Base-by-base conservation (phyloP, 345 rosid genomes). In the Sisymbrium altissimum region DNA sequence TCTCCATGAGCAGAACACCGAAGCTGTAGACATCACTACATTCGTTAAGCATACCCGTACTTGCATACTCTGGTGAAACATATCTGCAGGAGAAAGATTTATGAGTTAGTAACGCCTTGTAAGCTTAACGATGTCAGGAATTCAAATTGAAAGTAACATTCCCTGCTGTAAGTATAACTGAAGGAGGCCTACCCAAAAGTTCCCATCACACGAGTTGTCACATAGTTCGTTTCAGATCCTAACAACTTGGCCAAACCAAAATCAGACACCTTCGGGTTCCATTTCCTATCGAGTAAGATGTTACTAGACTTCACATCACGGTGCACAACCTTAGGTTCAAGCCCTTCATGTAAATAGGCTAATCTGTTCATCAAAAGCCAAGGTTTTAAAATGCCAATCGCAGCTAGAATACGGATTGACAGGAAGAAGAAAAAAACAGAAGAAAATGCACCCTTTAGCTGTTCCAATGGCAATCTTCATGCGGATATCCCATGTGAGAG, bases 121-220 rank as follows among this genome's bases (percentile, higher is more conserved):
- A 49, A 49, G 7, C 7, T 49, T 19, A 11, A 33, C 8, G 0
- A 45, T 44, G 56, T 50, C 11, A 62, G 48, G 36, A 17, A 41
- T 43, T 4, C 0, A 32, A 30, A 25, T 46, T 25, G 9, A 4
- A 12, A 8, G 52, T 17, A 33, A 66, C 46, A 76, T 25, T 62
- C 11, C 17, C n/a, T 11, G 43, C 11, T 10, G 5, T 3, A 3
- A 0, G 27, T 63, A 30, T 7, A 40, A 4, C n/a, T n/a, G n/a
- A n/a, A n/a, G n/a, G n/a, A n/a, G n/a, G n/a, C 23, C 17, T 53
- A 76, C 97, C 98, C 98, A 18, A 90, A 93, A 66, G 98, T 93
- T 58, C 98, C 98, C 98, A 93, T 93, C 13, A 93, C 98, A 58
- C 98, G 97, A 3, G 98, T 93, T 13, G 98, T 93, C 71, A 93